Evolutionary conservation across 83 land plant genomes (phyloP).

Genomic region (Thuja plicata): DNA sequence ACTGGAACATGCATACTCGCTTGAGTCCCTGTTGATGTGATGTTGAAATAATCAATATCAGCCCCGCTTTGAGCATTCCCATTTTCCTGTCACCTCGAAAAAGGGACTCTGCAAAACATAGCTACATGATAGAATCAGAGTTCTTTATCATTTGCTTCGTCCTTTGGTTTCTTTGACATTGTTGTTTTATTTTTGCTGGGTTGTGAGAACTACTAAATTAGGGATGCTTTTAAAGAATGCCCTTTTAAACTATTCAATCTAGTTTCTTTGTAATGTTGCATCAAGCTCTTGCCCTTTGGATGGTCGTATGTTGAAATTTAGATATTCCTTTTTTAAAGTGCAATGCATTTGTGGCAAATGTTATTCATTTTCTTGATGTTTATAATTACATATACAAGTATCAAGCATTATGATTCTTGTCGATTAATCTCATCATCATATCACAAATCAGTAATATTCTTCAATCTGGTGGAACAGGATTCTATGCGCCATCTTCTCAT

Average conservation of each 20-base stretch:
- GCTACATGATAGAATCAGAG: neutral
- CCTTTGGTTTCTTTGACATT: neutral
- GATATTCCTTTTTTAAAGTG: neutral
- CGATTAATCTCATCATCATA: neutral
- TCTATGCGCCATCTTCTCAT: slow-evolving; percentile 86
- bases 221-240: neutral
- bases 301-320: neutral
- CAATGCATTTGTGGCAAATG: neutral
- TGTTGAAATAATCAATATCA: neutral
- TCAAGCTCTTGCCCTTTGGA: neutral
- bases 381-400: neutral
- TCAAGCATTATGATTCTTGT: neutral
- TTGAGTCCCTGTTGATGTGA: neutral
- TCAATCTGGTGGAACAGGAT: slow-evolving; percentile 52
- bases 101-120: neutral
- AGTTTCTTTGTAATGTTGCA: neutral
- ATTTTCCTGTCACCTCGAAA: neutral
- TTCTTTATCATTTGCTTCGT: neutral
- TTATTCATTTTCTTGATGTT: neutral
- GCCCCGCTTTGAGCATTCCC: neutral
- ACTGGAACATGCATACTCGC: neutral
- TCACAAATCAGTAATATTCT: neutral
- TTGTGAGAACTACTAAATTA: neutral
- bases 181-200: neutral
- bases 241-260: neutral